phyloP scores from a whole-genome alignment of 805 yeast species.

The Metschnikowia drakensbergensis region DNA sequence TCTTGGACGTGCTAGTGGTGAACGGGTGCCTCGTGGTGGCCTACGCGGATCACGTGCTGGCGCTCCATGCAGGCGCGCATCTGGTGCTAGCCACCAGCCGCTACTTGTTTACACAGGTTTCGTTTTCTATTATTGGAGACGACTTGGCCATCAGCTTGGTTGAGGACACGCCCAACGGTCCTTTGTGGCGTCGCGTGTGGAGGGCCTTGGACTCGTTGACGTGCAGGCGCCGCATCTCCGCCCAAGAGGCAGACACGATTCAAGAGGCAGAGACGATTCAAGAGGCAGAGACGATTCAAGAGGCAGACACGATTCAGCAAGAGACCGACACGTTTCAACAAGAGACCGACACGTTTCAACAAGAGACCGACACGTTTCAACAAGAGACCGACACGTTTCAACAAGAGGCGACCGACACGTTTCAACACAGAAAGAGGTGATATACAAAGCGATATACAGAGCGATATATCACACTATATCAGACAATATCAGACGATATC shows the following conservation, averaged over 20 bases:
- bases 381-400: too few species aligned
- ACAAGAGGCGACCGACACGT: conserved; percentile 14
- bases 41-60: conserved; percentile 14
- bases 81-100: conserved; percentile 11
- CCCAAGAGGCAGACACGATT: too few species aligned
- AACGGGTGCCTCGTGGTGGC: conserved; percentile 5
- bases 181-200: conserved; percentile 10
- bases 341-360: too few species aligned
- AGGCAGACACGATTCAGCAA: not conserved
- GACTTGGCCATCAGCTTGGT: conserved; percentile 6
- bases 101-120: conserved; percentile 3
- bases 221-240: not conserved
- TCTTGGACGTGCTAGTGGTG: conserved; percentile 8
- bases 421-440: conserved; percentile 7
- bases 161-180: conserved; percentile 12
- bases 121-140: not conserved
- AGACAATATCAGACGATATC: not conserved
- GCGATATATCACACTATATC: too few species aligned
- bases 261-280: not conserved
- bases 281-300: not conserved
- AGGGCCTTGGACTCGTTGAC: not conserved
- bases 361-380: not conserved
- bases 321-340: not conserved
- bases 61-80: conserved; percentile 5
- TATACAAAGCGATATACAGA: not conserved